Base-by-base conservation (phyloP, 2,329 filamentous ascomycete species). In the Xylaria sp. region DNA sequence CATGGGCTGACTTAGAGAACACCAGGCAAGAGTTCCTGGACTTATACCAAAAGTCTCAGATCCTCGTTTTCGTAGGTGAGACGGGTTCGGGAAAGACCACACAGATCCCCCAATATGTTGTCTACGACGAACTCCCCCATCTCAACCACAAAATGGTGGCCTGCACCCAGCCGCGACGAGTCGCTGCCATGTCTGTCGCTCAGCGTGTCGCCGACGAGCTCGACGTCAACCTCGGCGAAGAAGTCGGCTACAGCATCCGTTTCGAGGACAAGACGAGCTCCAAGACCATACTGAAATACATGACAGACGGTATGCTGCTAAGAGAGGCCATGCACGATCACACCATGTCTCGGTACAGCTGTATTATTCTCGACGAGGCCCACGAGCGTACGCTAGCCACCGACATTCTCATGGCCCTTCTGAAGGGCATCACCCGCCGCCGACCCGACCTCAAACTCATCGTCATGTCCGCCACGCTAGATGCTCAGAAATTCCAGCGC, bases 61-160 rank as follows among this genome's bases (percentile, higher is more conserved):
- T 99, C 74, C 89, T 99, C 69, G 96, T 99, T 76, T 98, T 99
- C 77, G 96, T 99, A 72, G 96, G 96, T 84, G 96, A 99, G 85
- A 99, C 96, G 8, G 96, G 97, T 89, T 99, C 96, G 73, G 96
- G 96, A 84, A 99, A 99, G 85, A 99, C 96, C 4, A 99, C 96
- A 0, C 96, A 99, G 85, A 98, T 99, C 69, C 96, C 96, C 1
- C 96, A 99, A 81, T 99, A 98, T 80, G 95, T 99, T 73, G 89
- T 99, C 48, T 98, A 92, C 85, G 96, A 99, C 82, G 96, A 99
- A 81, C 87, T 98, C 36, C 95, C 96, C 30, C 93, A 98, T 76
- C 84, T 89, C 71, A 90, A 90, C 74, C 88, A 89, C 79, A 98
- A 98, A 84, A 90, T 98, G 81, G 91, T 99, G 67, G 96, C 95